Conservation (phyloP, 2,329 filamentous ascomycete species). For the Coccinonectria pachysandricola region DNA sequence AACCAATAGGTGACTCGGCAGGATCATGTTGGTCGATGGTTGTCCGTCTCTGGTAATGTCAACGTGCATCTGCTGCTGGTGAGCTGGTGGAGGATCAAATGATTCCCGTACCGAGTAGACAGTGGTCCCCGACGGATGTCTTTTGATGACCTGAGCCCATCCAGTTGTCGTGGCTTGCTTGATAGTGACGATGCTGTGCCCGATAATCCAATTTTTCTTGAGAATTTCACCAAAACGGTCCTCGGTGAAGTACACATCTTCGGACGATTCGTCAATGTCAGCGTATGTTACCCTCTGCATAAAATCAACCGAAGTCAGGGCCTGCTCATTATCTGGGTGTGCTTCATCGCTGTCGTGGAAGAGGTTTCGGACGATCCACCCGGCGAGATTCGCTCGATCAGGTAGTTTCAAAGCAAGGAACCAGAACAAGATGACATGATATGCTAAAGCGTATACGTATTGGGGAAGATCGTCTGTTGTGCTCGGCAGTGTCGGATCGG, state of each 20-base stretch:
- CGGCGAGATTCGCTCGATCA: conserved; percentile 74
- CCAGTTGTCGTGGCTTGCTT: conserved; percentile 58
- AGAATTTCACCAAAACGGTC: conserved; percentile 55
- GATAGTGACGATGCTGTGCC: conserved; percentile 63
- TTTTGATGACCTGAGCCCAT: conserved; percentile 60
- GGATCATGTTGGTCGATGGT: conserved; percentile 46
- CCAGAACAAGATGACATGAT: conserved; percentile 95
- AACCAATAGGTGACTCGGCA: conserved; percentile 66
- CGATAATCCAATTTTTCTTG: conserved; percentile 61
- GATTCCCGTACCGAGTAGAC: conserved; percentile 49
- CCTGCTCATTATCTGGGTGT: conserved; percentile 79
- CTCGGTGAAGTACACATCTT: conserved; percentile 54
- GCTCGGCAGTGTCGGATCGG: conserved; percentile 15
- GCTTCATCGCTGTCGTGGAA: conserved; percentile 66
- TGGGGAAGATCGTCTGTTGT: conserved; percentile 68
- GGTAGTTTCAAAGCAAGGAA: conserved; percentile 81
- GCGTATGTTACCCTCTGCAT: conserved; percentile 84
- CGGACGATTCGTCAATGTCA: conserved; percentile 67
- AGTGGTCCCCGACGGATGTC: conserved; percentile 59
- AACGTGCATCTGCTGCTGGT: conserved; percentile 39
- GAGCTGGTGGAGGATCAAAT: conserved; percentile 46
- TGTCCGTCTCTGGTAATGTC: conserved; percentile 41
- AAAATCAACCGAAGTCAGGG: conserved; percentile 86
- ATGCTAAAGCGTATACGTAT: conserved; percentile 88
- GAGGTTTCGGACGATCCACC: conserved; percentile 82